Base-by-base conservation (phyloP, 23 red algal species). In the Porphyridium purpureum region DNA sequence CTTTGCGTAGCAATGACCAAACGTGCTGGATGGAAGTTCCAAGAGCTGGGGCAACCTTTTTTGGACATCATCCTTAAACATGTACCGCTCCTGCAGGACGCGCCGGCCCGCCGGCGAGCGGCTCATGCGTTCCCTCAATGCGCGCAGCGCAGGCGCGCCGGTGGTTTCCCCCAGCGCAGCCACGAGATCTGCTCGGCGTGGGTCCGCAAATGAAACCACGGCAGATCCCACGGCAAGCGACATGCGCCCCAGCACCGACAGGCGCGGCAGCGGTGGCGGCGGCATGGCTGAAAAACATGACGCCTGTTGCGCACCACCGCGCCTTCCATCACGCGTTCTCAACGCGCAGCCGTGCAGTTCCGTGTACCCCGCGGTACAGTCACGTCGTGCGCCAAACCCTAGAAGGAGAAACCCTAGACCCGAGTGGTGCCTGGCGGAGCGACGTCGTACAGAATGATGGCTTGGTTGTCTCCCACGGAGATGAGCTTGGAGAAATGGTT, bases 101-200 rank as follows among this genome's bases (percentile, higher is more conserved):
- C 25, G 6, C 27, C 21, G 4, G 4, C 69, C 69, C 40, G 60
- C 33, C 5, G 42, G 35, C 33, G 17, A 31, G n/a, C 29, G 2
- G 30, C 21, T 5, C 9, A 74, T 35, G 24, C 55, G 3, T 42
- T 23, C 24, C 31, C 26, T 17, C 9, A 85, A 73, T 22, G 2
- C 44, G 14, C 14, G 0, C 49, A 80, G 14, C 1, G 67, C 72
- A 4, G 34, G 23, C 6, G 33, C 58, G 55, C 32, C 61, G 24
- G 80, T 69, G 6, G 65, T 49, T 31, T 98, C 90, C 49, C 79
- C 78, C 3, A 86, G 33, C 31, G 77, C 33, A 4, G 90, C 90
- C 2, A 98, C 52, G 21, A 81, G 61, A 66, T 98, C 90, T 22
- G 72, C 90, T n/a, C 90, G 67, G 1, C 33, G 27, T 8, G 90